phyloP scores from a whole-genome alignment of 495 filamentous ascomycete species.

The Emericellopsis terricola region DNA sequence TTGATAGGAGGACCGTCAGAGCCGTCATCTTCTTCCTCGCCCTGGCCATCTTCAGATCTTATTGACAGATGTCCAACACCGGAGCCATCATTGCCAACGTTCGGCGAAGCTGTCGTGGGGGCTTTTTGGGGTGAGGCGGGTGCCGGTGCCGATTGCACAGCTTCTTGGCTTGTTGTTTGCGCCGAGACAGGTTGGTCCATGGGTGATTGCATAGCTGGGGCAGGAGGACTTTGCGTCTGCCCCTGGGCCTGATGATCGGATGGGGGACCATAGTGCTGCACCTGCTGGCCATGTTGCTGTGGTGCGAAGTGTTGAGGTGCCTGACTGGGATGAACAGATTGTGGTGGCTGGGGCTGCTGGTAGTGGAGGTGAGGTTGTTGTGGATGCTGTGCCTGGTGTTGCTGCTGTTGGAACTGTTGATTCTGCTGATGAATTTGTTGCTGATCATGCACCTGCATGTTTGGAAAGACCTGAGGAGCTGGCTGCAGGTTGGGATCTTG shows the following conservation, averaged over 20 bases:
- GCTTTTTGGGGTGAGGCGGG: conserved; percentile 1
- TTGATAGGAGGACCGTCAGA: conserved; percentile 1
- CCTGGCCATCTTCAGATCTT: background rate
- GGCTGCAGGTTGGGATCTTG: background rate
- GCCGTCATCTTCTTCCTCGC: background rate
- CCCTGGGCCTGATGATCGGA: too few species aligned
- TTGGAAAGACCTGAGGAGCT: background rate
- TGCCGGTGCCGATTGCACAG: background rate
- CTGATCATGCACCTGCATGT: conserved; percentile 4
- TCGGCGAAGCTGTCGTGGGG: background rate
- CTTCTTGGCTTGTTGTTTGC: background rate
- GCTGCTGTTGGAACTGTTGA: conserved; percentile 2
- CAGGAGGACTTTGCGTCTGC: too few species aligned
- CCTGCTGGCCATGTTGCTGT: background rate
- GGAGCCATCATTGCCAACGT: background rate
- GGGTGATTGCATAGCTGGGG: too few species aligned
- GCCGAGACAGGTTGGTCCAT: too few species aligned
- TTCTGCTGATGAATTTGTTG: conserved; percentile 5
- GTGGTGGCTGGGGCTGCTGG: background rate
- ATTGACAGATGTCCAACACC: too few species aligned
- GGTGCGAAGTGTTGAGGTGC: background rate
- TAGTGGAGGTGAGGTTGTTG: conserved; percentile 1
- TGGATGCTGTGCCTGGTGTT: conserved; percentile 4
- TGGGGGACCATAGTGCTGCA: background rate
- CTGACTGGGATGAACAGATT: too few species aligned